Conservation (phyloP, 768 basidiomycete species). For the Suillus placidus region DNA sequence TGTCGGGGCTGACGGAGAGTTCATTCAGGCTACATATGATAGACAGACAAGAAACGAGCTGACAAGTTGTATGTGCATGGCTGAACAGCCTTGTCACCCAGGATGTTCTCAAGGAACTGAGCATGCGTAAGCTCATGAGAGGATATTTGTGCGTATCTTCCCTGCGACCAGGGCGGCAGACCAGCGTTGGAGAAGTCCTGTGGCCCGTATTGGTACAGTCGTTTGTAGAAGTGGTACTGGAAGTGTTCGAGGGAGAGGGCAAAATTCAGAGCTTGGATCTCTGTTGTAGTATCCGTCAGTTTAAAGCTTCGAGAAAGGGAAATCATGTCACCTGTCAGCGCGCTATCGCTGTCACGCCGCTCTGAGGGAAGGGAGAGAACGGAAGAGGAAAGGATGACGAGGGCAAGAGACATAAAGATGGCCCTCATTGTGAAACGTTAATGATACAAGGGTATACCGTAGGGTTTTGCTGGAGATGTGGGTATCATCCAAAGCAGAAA, state of each 20-base stretch:
- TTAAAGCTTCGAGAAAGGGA: conserved; percentile 23
- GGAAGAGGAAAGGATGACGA: neutral
- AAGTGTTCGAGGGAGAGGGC: conserved; percentile 54
- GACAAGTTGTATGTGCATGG: conserved; percentile 68
- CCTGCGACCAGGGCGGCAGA: conserved; percentile 51
- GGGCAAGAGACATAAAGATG: neutral
- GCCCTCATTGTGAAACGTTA: neutral
- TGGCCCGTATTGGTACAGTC: conserved; percentile 47
- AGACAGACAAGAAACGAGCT: conserved; percentile 19
- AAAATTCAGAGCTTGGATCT: conserved; percentile 42
- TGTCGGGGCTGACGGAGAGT: conserved; percentile 40
- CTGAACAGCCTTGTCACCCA: conserved; percentile 48
- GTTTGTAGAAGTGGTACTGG: conserved; percentile 47
- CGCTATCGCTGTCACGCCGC: neutral
- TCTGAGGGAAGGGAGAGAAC: conserved; percentile 3
- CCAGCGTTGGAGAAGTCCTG: conserved; percentile 50
- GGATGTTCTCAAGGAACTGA: conserved; percentile 46
- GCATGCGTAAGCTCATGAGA: conserved; percentile 61
- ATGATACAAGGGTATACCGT: neutral
- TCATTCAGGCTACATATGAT: conserved; percentile 1
- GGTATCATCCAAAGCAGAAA: neutral
- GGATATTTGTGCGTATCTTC: conserved; percentile 52
- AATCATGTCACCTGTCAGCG: conserved; percentile 27
- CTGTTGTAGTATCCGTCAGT: conserved; percentile 22
- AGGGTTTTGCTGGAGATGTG: neutral